Conservation (phyloP, 2,329 filamentous ascomycete genomes). For the Colletotrichum gigasporum region DNA sequence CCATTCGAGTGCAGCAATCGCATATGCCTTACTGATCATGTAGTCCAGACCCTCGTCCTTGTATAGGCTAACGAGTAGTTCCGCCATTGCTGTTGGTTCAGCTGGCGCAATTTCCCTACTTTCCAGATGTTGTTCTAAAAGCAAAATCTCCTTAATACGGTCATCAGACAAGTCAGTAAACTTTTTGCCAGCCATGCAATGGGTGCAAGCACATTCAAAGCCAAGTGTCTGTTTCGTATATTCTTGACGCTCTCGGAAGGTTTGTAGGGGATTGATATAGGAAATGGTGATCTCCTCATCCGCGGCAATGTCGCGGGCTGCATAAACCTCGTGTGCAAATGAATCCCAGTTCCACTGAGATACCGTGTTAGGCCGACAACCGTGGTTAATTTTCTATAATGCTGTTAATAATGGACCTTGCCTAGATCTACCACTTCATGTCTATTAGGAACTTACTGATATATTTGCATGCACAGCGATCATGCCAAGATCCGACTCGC, state of each 20-base stretch:
- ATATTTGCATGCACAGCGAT: not conserved
- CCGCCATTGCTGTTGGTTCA: not conserved
- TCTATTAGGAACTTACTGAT: not conserved
- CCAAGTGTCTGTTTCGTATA: not conserved
- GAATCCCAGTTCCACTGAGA: not conserved
- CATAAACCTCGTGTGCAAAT: not conserved
- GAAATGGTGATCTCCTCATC: not conserved
- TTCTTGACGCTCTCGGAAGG: not conserved
- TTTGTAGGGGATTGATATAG: not conserved
- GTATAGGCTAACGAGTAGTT: not conserved
- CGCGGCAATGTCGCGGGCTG: not conserved
- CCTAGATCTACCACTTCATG: not conserved
- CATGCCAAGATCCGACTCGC: not conserved
- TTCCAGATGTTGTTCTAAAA: not conserved
- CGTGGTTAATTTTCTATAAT: not conserved
- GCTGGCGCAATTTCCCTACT: not conserved
- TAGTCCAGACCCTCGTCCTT: not conserved
- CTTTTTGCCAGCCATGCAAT: not conserved
- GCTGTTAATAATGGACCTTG: not conserved
- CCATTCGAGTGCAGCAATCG: not conserved
- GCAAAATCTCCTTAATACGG: not conserved
- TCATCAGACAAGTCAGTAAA: not conserved
- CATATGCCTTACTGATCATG: not conserved
- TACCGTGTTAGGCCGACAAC: not conserved
- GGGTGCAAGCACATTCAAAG: not conserved